These are phyloP conservation scores for Malus asiatica DNA, from an alignment of 306 rosid species.

Conservation along the genomic window DNA sequence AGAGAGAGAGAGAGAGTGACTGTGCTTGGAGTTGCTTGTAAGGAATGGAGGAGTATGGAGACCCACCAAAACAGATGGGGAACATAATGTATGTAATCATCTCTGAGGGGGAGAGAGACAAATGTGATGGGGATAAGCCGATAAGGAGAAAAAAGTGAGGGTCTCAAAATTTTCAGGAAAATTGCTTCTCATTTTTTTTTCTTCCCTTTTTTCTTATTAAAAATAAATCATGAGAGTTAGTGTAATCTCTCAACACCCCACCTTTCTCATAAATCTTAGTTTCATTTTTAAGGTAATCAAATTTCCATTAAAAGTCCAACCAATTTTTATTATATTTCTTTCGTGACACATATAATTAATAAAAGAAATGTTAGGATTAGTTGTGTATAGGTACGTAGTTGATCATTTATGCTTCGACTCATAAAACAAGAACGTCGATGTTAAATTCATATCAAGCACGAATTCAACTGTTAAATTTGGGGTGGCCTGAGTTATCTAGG, in stretches of 20 bases:
- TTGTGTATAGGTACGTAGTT: no score
- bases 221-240: not conserved
- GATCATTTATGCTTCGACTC: not conserved
- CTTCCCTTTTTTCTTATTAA: not conserved
- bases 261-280: no score
- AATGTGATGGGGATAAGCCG: slow-evolving; percentile 5
- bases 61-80: not conserved
- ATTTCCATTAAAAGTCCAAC: not conserved
- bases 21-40: not conserved
- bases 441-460: no score
- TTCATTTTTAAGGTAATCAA: not conserved
- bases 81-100: not conserved
- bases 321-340: not conserved
- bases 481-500: no score
- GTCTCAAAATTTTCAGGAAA: not conserved
- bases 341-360: not conserved
- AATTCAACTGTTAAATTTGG: no score
- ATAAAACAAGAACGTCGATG: not conserved
- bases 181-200: not conserved
- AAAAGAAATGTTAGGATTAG: not conserved
- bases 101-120: not conserved
- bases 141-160: not conserved
- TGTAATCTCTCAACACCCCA: no score
- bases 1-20: not conserved
- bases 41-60: not conserved